Evolutionary conservation across 2,329 filamentous ascomycete genomes (phyloP).

Genomic region (Talaromyces pinophilus): DNA sequence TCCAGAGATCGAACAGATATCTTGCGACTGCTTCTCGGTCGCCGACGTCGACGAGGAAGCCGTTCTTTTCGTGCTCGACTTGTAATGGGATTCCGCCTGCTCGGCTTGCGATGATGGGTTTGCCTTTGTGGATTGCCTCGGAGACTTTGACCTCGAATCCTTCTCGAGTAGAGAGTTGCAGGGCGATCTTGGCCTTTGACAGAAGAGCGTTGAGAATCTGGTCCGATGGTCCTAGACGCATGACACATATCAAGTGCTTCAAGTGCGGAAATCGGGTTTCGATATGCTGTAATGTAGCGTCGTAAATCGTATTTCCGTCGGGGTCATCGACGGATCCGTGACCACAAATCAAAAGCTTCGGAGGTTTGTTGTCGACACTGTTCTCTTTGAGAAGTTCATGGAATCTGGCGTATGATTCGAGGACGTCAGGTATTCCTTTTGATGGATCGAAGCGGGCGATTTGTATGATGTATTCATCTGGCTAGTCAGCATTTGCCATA

Average conservation of each 20-base stretch:
- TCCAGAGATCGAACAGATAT: constrained; percentile 67
- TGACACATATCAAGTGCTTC: constrained; percentile 68
- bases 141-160: constrained; percentile 87
- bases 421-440: constrained; percentile 76
- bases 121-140: constrained; percentile 77
- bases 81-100: constrained; percentile 82
- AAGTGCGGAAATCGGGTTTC: constrained; percentile 64
- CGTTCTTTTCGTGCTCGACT: constrained; percentile 69
- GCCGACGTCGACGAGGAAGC: constrained; percentile 71
- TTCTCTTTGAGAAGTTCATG: constrained; percentile 59
- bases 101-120: constrained; percentile 72
- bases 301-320: constrained; percentile 70
- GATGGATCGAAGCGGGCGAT: constrained; percentile 81
- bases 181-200: constrained; percentile 68
- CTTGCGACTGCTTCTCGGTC: constrained; percentile 70
- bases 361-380: constrained; percentile 58
- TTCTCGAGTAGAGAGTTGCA: constrained; percentile 78
- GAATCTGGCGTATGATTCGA: constrained; percentile 74
- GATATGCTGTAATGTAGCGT: constrained; percentile 68
- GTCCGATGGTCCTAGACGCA: constrained; percentile 75
- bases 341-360: constrained; percentile 71
- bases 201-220: constrained; percentile 77
- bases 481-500: constrained; percentile 42
- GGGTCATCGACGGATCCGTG: constrained; percentile 82
- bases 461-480: constrained; percentile 73